Percentiles rank a stretch among this genome's conserved stretches.
Conservation (phyloP, 441 rosid genomes). For the Brassica hybrid region DNA sequence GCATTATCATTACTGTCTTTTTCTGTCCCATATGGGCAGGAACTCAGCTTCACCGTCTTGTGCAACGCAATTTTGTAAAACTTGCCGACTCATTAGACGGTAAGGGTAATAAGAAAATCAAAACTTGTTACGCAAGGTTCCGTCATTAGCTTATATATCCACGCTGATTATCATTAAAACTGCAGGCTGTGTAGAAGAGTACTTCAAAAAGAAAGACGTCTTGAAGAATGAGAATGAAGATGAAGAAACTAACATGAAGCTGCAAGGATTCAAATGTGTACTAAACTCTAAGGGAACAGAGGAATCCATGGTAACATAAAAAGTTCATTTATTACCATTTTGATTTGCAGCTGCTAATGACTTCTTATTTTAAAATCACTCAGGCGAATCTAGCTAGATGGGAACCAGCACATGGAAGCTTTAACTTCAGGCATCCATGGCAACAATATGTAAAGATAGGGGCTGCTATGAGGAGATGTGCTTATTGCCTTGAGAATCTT, state of each 20-base stretch:
- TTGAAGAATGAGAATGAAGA: slow-evolving; percentile 23
- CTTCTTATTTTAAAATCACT: neutral
- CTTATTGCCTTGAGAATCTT: slow-evolving; percentile 63
- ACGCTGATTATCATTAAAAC: slow-evolving; percentile 5
- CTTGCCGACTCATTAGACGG: slow-evolving; percentile 62
- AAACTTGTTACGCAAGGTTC: neutral
- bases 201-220: slow-evolving; percentile 44
- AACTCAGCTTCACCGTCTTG: slow-evolving; percentile 58
- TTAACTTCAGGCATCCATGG: slow-evolving; percentile 72
- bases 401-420: slow-evolving; percentile 75
- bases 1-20: slow-evolving; percentile 58
- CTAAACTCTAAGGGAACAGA: slow-evolving; percentile 68
- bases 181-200: slow-evolving; percentile 54
- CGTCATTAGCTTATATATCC: neutral
- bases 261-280: slow-evolving; percentile 56
- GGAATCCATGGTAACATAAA: slow-evolving; percentile 58
- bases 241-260: slow-evolving; percentile 42
- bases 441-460: slow-evolving; percentile 66
- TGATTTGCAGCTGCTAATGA: neutral
- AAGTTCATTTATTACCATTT: neutral
- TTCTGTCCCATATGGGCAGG: slow-evolving; percentile 76
- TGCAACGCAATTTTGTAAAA: slow-evolving; percentile 54
- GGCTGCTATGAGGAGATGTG: slow-evolving; percentile 56
- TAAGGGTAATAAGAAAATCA: slow-evolving; percentile 23
- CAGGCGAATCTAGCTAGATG: slow-evolving; percentile 68